Evolutionary conservation across 1,284 basidiomycete species (phyloP).

Genomic region (Fistulina hepatica): DNA sequence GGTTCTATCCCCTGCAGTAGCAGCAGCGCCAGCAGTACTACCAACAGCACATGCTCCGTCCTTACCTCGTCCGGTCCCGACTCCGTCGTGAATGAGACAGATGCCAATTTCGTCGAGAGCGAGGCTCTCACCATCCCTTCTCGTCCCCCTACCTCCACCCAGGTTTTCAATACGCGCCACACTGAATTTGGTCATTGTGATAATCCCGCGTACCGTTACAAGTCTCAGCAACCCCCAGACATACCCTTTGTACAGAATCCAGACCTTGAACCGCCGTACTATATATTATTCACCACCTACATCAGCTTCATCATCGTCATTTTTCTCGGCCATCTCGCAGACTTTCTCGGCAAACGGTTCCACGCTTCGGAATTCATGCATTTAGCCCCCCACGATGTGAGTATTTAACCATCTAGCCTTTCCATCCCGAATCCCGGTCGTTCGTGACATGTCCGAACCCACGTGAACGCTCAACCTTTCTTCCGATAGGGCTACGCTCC

Average conservation of each 20-base stretch:
- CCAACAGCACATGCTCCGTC: slow-evolving; percentile 9
- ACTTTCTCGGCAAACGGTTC: slow-evolving; percentile 90
- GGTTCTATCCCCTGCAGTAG: too few relatives aligned
- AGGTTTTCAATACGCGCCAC: slow-evolving; percentile 66
- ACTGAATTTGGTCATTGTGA: slow-evolving; percentile 81
- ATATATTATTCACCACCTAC: slow-evolving; percentile 87
- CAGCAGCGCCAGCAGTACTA: slow-evolving; percentile 5
- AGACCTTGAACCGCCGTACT: slow-evolving; percentile 82
- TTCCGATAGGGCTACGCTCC: slow-evolving; percentile 80
- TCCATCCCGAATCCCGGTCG: neutral
- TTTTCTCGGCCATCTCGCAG: slow-evolving; percentile 83
- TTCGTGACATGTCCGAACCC: too few relatives aligned
- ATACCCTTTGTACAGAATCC: slow-evolving; percentile 44
- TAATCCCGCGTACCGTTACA: slow-evolving; percentile 58
- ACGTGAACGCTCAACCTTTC: too few relatives aligned
- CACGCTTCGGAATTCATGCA: slow-evolving; percentile 67
- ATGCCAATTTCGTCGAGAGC: slow-evolving; percentile 29
- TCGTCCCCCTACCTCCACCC: slow-evolving; percentile 62
- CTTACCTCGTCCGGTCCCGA: slow-evolving; percentile 30
- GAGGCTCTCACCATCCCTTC: slow-evolving; percentile 48
- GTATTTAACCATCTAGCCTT: slow-evolving; percentile 23
- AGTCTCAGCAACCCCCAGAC: slow-evolving; percentile 49
- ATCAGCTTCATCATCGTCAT: slow-evolving; percentile 86
- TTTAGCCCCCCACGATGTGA: slow-evolving; percentile 70
- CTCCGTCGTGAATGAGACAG: slow-evolving; percentile 41